These are phyloP conservation scores for Clonostachys byssicola DNA, from an alignment of 2,329 filamentous ascomycete species.

Conservation along the genomic window DNA sequence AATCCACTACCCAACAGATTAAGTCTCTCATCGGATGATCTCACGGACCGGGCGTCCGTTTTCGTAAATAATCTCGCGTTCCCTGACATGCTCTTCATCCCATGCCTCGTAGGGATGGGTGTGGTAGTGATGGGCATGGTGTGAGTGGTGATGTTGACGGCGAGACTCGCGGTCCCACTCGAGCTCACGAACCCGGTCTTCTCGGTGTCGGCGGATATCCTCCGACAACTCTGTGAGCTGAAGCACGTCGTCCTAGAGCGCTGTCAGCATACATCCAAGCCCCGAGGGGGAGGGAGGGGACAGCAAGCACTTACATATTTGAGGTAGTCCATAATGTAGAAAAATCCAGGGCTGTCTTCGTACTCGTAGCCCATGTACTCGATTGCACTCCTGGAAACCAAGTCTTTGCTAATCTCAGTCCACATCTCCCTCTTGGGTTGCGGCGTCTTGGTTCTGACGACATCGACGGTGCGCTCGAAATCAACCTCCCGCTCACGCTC, in stretches of 20 bases:
- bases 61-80: constrained; percentile 66
- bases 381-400: constrained; percentile 83
- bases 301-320: constrained; percentile 63
- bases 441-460: constrained; percentile 31
- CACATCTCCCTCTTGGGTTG: constrained; percentile 67
- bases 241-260: constrained; percentile 74
- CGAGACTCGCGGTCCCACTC: constrained; percentile 56
- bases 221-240: constrained; percentile 80
- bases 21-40: neutral
- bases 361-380: constrained; percentile 81
- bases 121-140: constrained; percentile 13
- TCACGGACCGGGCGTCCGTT: constrained; percentile 6
- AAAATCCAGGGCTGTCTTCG: constrained; percentile 85
- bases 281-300: neutral
- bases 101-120: constrained; percentile 24
- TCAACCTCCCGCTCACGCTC: constrained; percentile 44
- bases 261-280: constrained; percentile 20
- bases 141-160: constrained; percentile 26
- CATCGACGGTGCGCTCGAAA: constrained; percentile 52
- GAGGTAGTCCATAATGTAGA: constrained; percentile 90
- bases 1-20: too few relatives aligned
- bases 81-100: constrained; percentile 62
- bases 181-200: constrained; percentile 46
- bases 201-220: constrained; percentile 65
- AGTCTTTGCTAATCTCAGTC: constrained; percentile 95